A percentile compares a stretch with the other conserved stretches of the same genome.
Conservation (phyloP, 1,284 basidiomycete species). For the Ganoderma resinaceum region DNA sequence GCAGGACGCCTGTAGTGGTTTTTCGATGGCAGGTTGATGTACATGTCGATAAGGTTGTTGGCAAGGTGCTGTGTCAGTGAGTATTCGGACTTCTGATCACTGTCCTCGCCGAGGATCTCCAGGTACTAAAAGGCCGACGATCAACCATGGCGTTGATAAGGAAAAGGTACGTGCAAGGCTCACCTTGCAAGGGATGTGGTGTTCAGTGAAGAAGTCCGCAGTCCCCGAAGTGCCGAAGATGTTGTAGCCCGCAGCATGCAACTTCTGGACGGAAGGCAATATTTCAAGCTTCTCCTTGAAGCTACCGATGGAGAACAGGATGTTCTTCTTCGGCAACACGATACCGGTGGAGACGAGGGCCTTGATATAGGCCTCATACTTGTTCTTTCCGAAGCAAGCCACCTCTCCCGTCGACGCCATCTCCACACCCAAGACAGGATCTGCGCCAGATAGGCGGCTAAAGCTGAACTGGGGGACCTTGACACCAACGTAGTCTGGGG, state of each 20-base stretch:
- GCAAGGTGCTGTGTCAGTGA: constrained; percentile 94
- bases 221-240: constrained; percentile 98
- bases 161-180: constrained; percentile 21
- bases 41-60: constrained; percentile 97
- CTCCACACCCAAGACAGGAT: constrained; percentile 98
- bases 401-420: constrained; percentile 99
- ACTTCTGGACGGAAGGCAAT: constrained; percentile 94
- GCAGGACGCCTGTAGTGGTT: constrained; percentile 98
- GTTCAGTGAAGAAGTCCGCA: constrained; percentile 93
- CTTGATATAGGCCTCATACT: constrained; percentile 98
- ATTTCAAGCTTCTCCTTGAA: constrained; percentile 99
- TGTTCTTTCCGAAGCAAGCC: constrained; percentile 97
- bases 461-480: constrained; percentile 99
- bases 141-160: neutral
- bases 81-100: constrained; percentile 92
- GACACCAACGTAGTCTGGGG: constrained; percentile 94
- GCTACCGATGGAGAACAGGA: constrained; percentile 93
- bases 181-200: constrained; percentile 86
- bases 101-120: constrained; percentile 84
- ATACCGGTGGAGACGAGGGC: constrained; percentile 97
- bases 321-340: constrained; percentile 93
- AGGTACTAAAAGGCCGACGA: constrained; percentile 64
- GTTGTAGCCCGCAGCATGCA: constrained; percentile 94
- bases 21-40: constrained; percentile 98
- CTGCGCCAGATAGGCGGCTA: constrained; percentile 93